phyloP scores from a whole-genome alignment of 2,329 filamentous ascomycete genomes.

The Paradendryphiella salina region DNA sequence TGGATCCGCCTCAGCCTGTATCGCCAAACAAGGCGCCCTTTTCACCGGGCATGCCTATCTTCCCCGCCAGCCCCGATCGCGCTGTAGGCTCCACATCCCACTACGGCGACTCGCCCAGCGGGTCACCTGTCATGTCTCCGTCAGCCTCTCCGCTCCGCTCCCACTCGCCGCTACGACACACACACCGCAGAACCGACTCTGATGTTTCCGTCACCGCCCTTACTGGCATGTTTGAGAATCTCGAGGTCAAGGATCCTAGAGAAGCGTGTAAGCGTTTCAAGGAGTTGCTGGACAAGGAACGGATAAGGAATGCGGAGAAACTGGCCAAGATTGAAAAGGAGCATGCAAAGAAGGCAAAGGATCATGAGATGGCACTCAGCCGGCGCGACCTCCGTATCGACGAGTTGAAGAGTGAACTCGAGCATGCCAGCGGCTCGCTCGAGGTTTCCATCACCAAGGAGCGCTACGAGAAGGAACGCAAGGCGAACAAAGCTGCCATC shows the following conservation, averaged over 20 bases:
- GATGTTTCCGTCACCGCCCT: conserved; percentile 49
- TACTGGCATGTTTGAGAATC: conserved; percentile 72
- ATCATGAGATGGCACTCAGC: conserved; percentile 25
- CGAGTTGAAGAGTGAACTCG: conserved; percentile 35
- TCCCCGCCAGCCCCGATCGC: conserved; percentile 66
- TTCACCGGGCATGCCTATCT: conserved; percentile 62
- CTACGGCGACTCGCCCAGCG: conserved; percentile 25
- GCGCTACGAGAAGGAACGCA: conserved; percentile 35
- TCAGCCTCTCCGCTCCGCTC: conserved; percentile 49
- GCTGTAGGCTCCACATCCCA: conserved; percentile 54
- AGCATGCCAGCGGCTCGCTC: conserved; percentile 25
- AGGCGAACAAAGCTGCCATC: conserved; percentile 38
- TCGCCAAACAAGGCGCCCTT: conserved; percentile 56
- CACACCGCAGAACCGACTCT: conserved; percentile 40
- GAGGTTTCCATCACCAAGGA: conserved; percentile 34
- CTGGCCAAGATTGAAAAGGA: conserved; percentile 59
- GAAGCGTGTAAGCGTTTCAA: conserved; percentile 51
- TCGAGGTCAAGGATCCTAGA: conserved; percentile 58
- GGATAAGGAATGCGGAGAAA: conserved; percentile 40
- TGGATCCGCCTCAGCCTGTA: conserved; percentile 45
- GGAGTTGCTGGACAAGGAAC: conserved; percentile 50
- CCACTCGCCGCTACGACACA: conserved; percentile 23
- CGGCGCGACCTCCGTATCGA: conserved; percentile 18
- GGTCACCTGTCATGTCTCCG: conserved; percentile 30
- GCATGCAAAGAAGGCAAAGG: conserved; percentile 61